Evolutionary conservation across 2,329 filamentous ascomycete genomes (phyloP).

Genomic region (Aspergillus melleus): DNA sequence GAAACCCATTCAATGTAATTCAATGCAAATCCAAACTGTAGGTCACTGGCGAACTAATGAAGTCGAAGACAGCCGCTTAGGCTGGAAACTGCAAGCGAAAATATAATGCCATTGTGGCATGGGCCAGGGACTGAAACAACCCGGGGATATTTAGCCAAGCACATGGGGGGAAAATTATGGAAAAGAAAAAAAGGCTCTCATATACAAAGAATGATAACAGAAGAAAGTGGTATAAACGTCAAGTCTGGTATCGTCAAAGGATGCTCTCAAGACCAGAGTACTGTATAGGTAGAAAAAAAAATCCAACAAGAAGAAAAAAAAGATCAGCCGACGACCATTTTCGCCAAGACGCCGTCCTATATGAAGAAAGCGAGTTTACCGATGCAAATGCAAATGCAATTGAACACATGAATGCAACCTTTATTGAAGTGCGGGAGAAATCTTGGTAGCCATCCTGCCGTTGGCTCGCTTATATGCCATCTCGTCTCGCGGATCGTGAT

Average conservation of each 20-base stretch:
- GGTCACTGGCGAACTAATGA: background rate
- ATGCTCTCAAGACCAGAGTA: conserved; percentile 1
- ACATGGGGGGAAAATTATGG: conserved; percentile 11
- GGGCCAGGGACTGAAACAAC: conserved; percentile 1
- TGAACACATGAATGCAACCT: background rate
- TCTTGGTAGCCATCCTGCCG: conserved; percentile 34
- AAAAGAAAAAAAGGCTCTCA: conserved; percentile 9
- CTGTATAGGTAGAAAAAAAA: background rate
- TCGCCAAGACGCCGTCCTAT: conserved; percentile 21
- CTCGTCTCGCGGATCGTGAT: conserved; percentile 26
- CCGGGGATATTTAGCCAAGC: conserved; percentile 13
- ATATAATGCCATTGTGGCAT: conserved; percentile 4
- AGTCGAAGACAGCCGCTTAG: background rate
- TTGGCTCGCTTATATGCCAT: conserved; percentile 40
- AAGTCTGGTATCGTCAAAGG: conserved; percentile 16
- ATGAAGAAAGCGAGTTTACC: conserved; percentile 7
- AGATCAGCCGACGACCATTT: conserved; percentile 1
- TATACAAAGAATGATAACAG: conserved; percentile 19
- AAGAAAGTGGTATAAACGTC: conserved; percentile 18
- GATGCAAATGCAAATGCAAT: background rate
- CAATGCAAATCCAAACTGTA: background rate
- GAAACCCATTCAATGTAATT: background rate
- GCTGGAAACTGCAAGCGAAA: conserved; percentile 2
- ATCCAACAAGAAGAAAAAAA: background rate
- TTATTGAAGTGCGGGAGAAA: conserved; percentile 25